These are phyloP conservation scores for Typha latifolia DNA, from an alignment of 176 grass and related monocot genomes.

Conservation along the genomic window DNA sequence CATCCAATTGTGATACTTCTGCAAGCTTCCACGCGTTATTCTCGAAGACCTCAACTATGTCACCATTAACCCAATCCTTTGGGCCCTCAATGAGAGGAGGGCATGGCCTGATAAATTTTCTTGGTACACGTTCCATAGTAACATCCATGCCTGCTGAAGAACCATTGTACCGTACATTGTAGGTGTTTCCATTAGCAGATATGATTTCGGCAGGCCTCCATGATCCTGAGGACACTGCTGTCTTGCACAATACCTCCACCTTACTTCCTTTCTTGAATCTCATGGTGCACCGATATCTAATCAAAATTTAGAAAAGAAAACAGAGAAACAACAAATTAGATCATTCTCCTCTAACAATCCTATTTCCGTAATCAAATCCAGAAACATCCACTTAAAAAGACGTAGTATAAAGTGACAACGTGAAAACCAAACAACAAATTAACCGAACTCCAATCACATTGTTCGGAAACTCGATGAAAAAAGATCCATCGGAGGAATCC, in stretches of 20 bases:
- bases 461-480: too few species aligned
- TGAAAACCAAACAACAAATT: too few species aligned
- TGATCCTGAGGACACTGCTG: conserved; percentile 16
- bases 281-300: conserved; percentile 23
- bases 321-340: neutral
- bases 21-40: conserved; percentile 42
- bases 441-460: too few species aligned
- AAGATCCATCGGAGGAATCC: too few species aligned
- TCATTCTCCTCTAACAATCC: neutral
- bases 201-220: conserved; percentile 56
- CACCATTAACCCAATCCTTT: conserved; percentile 26
- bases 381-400: too few species aligned
- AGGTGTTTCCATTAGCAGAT: conserved; percentile 55
- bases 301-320: neutral
- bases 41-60: conserved; percentile 45
- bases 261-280: conserved; percentile 30
- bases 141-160: neutral
- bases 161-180: conserved; percentile 30
- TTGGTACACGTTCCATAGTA: conserved; percentile 23
- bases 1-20: conserved; percentile 14
- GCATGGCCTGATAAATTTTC: conserved; percentile 37
- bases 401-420: too few species aligned
- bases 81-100: conserved; percentile 23
- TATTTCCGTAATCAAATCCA: too few species aligned
- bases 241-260: conserved; percentile 40